phyloP scores from a whole-genome alignment of 2,329 filamentous ascomycete genomes.

The Alternaria alternata region DNA sequence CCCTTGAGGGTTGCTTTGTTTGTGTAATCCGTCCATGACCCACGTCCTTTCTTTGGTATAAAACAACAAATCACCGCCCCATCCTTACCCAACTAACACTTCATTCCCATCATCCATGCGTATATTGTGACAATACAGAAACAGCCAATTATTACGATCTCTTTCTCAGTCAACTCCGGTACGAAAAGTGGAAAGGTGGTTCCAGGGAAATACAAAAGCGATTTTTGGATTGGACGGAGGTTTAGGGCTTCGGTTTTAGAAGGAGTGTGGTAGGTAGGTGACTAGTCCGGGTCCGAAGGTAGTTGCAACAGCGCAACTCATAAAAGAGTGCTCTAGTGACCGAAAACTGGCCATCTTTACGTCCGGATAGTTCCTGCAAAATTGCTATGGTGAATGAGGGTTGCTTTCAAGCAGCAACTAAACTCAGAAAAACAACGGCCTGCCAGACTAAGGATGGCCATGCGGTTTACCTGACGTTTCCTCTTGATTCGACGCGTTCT shows the following conservation, averaged over 20 bases:
- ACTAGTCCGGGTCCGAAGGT: background rate
- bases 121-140: background rate
- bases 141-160: background rate
- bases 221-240: background rate
- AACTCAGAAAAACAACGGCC: constrained; percentile 1
- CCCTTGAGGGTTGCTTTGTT: background rate
- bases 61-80: constrained; percentile 3
- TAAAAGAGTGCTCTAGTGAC: background rate
- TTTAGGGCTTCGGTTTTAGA: background rate
- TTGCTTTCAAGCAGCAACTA: constrained; percentile 1
- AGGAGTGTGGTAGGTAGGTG: background rate
- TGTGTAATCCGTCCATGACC: background rate
- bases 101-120: background rate
- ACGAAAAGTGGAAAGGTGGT: background rate
- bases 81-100: background rate
- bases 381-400: background rate
- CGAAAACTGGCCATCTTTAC: background rate
- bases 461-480: constrained; percentile 33
- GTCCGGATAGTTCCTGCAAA: background rate
- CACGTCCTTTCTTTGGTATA: constrained; percentile 7
- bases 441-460: constrained; percentile 36
- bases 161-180: background rate
- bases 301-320: background rate
- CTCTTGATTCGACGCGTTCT: constrained; percentile 19
- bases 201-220: background rate